phyloP scores from a whole-genome alignment of 305 asterid species.

The Fraxinus sp. region DNA sequence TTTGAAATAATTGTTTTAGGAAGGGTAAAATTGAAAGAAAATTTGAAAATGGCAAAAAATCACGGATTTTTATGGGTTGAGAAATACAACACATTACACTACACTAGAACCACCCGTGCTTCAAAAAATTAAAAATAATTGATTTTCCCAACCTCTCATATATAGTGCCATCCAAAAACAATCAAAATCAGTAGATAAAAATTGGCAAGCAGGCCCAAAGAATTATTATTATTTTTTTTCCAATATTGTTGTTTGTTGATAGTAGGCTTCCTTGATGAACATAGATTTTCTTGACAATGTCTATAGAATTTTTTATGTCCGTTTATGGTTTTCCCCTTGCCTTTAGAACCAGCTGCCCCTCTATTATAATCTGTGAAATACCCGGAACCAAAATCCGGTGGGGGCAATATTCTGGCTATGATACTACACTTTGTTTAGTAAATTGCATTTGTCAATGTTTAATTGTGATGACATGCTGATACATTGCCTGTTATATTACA shows the following conservation, averaged over 20 bases:
- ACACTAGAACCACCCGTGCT: neutral
- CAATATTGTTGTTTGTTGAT: neutral
- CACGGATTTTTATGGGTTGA: neutral
- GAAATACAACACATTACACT: neutral
- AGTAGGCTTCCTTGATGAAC: neutral
- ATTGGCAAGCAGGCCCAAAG: neutral
- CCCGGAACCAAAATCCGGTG: neutral
- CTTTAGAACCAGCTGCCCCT: neutral
- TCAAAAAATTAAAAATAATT: too few relatives aligned
- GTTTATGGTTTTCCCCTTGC: neutral
- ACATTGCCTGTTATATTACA: neutral
- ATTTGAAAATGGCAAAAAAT: neutral
- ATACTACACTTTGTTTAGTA: neutral
- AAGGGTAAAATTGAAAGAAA: neutral
- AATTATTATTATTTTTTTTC: neutral
- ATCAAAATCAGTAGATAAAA: neutral
- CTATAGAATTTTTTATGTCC: neutral
- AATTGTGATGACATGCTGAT: neutral
- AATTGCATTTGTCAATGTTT: neutral
- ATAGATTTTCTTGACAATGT: neutral
- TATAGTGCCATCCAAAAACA: neutral
- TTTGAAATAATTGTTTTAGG: neutral
- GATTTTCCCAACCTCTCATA: neutral
- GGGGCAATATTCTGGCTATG: neutral
- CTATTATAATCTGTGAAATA: neutral